phyloP scores from a whole-genome alignment of 2,329 filamentous ascomycete species.

The Ilyonectria robusta region DNA sequence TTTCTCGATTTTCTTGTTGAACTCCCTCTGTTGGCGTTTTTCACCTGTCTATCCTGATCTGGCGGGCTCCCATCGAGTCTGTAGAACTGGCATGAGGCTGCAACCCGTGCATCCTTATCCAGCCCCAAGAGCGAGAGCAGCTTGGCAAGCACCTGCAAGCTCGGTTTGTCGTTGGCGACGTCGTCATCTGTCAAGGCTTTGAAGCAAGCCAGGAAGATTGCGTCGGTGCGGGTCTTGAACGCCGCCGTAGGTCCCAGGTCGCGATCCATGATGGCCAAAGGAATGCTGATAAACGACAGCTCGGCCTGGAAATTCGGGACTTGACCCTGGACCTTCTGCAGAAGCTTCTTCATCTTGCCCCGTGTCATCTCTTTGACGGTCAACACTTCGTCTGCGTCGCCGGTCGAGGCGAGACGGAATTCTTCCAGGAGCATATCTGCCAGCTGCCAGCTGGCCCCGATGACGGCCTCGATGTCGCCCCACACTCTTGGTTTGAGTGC shows the following conservation, averaged over 20 bases:
- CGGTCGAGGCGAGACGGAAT: background rate
- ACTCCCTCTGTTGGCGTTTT: too few relatives aligned
- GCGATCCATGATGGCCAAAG: background rate
- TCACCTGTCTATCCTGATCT: too few relatives aligned
- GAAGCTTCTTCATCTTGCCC: background rate
- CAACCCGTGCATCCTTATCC: background rate
- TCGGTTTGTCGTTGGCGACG: background rate
- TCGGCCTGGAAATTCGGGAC: background rate
- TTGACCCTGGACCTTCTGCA: background rate
- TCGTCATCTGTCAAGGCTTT: background rate
- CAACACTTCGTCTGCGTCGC: background rate
- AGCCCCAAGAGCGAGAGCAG: background rate
- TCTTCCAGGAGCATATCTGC: background rate
- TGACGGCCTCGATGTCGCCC: background rate
- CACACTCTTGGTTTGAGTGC: background rate
- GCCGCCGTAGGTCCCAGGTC: background rate
- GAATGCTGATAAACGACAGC: background rate
- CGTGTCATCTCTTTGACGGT: background rate
- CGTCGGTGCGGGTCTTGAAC: background rate
- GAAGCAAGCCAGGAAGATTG: background rate
- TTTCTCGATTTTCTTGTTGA: too few relatives aligned
- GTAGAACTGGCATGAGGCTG: background rate
- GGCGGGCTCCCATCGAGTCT: background rate
- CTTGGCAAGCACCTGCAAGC: background rate
- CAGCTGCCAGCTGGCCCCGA: background rate